These are phyloP conservation scores for Boletus rex-veris DNA, from an alignment of 768 basidiomycete species.

Conservation along the genomic window DNA sequence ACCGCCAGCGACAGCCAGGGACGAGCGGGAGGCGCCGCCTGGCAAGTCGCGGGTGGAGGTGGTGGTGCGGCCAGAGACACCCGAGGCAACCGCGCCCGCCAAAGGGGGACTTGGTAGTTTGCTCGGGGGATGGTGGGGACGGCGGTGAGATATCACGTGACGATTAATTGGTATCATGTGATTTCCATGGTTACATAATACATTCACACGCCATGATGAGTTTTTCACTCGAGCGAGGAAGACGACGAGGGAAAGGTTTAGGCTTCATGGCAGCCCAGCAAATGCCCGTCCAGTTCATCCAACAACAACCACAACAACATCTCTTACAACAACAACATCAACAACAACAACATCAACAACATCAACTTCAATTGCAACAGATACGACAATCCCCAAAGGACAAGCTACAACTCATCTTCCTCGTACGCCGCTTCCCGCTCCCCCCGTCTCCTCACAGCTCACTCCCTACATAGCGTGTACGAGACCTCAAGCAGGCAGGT, in stretches of 20 bases:
- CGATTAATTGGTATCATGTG: not conserved
- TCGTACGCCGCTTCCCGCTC: not conserved
- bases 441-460: not conserved
- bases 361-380: constrained; percentile 4
- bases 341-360: too few species aligned
- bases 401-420: constrained; percentile 23
- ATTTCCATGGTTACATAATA: not conserved
- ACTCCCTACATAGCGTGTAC: constrained; percentile 38
- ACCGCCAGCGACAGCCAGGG: constrained; percentile 15
- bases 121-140: constrained; percentile 84
- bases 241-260: too few species aligned
- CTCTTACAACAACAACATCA: not conserved
- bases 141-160: constrained; percentile 24
- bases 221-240: constrained; percentile 14
- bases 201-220: constrained; percentile 23
- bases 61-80: constrained; percentile 42
- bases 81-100: constrained; percentile 43
- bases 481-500: constrained; percentile 41
- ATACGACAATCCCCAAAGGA: constrained; percentile 22
- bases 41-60: constrained; percentile 59
- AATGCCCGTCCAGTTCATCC: constrained; percentile 24
- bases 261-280: constrained; percentile 23
- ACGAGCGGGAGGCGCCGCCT: constrained; percentile 21
- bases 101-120: constrained; percentile 60
- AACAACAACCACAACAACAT: constrained; percentile 12